Evolutionary conservation across 176 grass and related monocot genomes (phyloP).

Genomic region (Phyllostachys edulis): DNA sequence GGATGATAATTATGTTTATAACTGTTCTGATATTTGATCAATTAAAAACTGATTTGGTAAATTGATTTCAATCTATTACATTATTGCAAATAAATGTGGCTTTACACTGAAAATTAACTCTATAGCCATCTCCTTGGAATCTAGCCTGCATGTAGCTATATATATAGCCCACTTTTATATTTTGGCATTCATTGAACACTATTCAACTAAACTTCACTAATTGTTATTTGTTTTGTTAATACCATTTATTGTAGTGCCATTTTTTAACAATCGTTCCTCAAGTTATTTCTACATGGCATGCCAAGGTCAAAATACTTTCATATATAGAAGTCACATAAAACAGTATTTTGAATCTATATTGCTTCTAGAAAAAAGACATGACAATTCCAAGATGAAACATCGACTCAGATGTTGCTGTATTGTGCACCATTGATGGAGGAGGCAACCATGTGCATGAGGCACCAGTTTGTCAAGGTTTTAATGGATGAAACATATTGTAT

Average conservation of each 20-base stretch:
- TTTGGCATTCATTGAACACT: not conserved
- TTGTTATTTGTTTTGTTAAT: not conserved
- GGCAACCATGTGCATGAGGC: not conserved
- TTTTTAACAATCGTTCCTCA: not conserved
- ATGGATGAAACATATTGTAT: not conserved
- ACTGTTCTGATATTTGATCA: too few relatives aligned
- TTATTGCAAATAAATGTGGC: too few relatives aligned
- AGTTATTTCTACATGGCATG: not conserved
- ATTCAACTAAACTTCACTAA: not conserved
- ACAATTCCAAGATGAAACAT: conserved; percentile 10
- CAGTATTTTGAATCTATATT: not conserved
- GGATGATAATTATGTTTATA: too few relatives aligned
- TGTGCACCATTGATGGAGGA: not conserved
- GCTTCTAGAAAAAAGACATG: not conserved
- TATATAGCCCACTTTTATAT: conserved; percentile 2
- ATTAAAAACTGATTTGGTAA: too few relatives aligned
- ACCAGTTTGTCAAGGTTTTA: not conserved
- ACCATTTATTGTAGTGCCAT: not conserved
- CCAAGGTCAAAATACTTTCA: conserved; percentile 9
- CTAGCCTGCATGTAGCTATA: too few relatives aligned
- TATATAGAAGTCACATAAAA: not conserved
- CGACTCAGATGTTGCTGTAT: not conserved
- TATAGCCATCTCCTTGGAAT: too few relatives aligned
- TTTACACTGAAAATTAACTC: too few relatives aligned
- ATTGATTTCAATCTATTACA: too few relatives aligned